These are phyloP conservation scores for Neurospora africana DNA, from an alignment of 495 filamentous ascomycete species.

Conservation along the genomic window DNA sequence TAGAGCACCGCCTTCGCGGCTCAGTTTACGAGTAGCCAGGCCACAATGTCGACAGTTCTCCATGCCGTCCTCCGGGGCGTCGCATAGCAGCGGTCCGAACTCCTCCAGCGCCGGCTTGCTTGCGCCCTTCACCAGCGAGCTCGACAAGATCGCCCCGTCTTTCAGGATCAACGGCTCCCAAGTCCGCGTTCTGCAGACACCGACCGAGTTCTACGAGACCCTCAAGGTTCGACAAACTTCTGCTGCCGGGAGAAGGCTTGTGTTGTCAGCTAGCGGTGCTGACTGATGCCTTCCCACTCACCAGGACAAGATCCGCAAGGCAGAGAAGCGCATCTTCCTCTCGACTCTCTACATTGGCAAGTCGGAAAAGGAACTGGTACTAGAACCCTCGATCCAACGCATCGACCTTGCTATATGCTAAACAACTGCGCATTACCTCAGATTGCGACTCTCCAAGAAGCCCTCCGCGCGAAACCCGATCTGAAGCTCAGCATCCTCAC, in stretches of 20 bases:
- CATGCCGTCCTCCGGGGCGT: constrained; percentile 23
- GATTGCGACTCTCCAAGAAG: constrained; percentile 67
- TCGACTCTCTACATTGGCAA: constrained; percentile 95
- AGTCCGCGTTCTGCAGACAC: constrained; percentile 67
- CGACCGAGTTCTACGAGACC: constrained; percentile 74
- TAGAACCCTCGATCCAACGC: neutral
- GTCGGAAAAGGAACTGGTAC: constrained; percentile 77
- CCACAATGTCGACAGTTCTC: constrained; percentile 34
- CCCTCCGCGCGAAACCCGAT: constrained; percentile 61
- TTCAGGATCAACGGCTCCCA: constrained; percentile 78
- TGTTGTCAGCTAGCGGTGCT: constrained; percentile 10
- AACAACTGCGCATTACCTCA: constrained; percentile 18
- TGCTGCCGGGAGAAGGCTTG: neutral
- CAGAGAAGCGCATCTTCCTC: constrained; percentile 71
- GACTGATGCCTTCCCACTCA: neutral
- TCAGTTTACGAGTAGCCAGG: constrained; percentile 17
- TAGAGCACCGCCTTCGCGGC: constrained; percentile 12
- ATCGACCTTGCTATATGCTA: neutral
- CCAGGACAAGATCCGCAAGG: constrained; percentile 69
- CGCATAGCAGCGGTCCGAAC: constrained; percentile 9
- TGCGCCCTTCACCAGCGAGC: constrained; percentile 61
- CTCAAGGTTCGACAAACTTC: constrained; percentile 54
- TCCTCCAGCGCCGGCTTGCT: constrained; percentile 36
- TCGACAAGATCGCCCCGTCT: constrained; percentile 80
- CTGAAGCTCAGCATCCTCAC: constrained; percentile 87